These are phyloP conservation scores for Picea abies DNA, from an alignment of 83 land plant species.

Conservation along the genomic window DNA sequence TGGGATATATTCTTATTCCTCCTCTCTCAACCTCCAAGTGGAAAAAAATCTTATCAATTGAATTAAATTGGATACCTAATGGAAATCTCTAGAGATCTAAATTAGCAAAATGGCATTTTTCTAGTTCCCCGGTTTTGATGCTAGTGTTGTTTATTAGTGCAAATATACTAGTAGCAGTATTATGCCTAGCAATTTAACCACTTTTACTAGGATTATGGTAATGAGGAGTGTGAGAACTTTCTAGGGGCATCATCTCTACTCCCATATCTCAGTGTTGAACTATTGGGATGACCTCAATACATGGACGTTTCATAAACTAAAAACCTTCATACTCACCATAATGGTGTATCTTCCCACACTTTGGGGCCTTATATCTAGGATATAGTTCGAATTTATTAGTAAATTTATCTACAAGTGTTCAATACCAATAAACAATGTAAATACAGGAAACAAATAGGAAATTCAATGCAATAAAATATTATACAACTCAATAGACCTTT, in stretches of 20 bases:
- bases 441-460: neutral
- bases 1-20: slow-evolving; percentile 77
- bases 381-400: slow-evolving; percentile 14
- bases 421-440: neutral
- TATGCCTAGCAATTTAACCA: slow-evolving; percentile 70
- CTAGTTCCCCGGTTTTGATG: slow-evolving; percentile 50
- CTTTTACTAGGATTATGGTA: slow-evolving; percentile 57
- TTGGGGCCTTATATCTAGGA: too few relatives aligned
- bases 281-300: slow-evolving; percentile 14
- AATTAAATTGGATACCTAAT: slow-evolving; percentile 39
- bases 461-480: neutral
- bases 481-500: slow-evolving; percentile 11
- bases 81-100: slow-evolving; percentile 36
- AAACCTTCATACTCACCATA: neutral
- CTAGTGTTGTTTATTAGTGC: slow-evolving; percentile 34
- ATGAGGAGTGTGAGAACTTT: slow-evolving; percentile 62
- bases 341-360: slow-evolving; percentile 41
- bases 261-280: slow-evolving; percentile 64
- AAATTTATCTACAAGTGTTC: slow-evolving; percentile 46
- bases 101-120: slow-evolving; percentile 69
- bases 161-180: slow-evolving; percentile 62
- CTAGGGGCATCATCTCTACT: slow-evolving; percentile 72
- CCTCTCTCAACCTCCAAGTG: slow-evolving; percentile 81
- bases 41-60: slow-evolving; percentile 40
- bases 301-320: too few relatives aligned